Conservation (phyloP, 73 alveolate genomes). For the Paramecium octaurelia region DNA sequence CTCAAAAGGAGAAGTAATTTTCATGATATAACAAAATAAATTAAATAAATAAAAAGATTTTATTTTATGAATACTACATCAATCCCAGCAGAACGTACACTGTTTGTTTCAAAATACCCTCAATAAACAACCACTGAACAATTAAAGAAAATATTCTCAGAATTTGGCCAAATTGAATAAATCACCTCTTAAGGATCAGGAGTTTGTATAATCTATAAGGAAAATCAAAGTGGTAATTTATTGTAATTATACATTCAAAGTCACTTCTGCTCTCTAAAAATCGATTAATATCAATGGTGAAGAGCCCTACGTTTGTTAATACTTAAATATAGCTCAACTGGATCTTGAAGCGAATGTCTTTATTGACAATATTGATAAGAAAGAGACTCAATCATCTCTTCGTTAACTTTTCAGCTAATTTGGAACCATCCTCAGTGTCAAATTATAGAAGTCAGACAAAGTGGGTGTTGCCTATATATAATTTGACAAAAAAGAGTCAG, state of each 20-base stretch:
- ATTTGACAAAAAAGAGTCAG: slow-evolving; percentile 31
- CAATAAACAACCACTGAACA: not conserved
- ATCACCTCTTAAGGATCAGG: not conserved
- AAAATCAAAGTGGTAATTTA: not conserved
- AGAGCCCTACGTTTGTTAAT: not conserved
- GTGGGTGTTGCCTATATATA: slow-evolving; percentile 18
- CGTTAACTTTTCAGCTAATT: not conserved
- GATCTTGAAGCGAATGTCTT: slow-evolving; percentile 30
- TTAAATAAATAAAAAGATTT: not conserved
- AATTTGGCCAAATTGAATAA: slow-evolving; percentile 12
- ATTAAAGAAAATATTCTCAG: slow-evolving; percentile 15
- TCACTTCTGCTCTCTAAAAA: not conserved
- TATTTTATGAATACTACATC: not conserved
- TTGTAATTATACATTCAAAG: not conserved
- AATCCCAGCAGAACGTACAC: not conserved
- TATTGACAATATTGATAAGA: not conserved
- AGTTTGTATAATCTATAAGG: not conserved
- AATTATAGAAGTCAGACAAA: slow-evolving; percentile 6
- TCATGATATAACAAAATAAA: not conserved
- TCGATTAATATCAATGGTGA: not conserved
- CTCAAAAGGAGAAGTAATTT: not conserved
- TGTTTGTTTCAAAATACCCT: slow-evolving; percentile 23
- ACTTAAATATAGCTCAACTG: not conserved
- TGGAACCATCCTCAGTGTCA: slow-evolving; percentile 9
- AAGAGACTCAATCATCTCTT: not conserved